Base-by-base conservation (phyloP, 495 filamentous ascomycete genomes). In the Chaetomium fimeti region DNA sequence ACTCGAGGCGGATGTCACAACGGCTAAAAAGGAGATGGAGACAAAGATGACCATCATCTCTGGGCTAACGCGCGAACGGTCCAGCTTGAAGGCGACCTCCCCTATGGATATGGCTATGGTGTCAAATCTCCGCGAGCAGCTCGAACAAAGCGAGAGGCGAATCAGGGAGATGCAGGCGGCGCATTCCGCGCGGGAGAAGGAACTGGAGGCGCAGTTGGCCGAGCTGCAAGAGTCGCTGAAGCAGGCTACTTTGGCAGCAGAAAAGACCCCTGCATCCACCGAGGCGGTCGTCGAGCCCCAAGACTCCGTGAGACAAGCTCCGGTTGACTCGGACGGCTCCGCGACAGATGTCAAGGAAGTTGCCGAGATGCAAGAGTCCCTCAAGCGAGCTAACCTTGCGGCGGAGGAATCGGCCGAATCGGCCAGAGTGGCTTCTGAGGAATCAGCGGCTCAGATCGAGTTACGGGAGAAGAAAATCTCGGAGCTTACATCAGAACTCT, bases 1-100 rank as follows among this genome's bases (percentile, higher is more conserved):
- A 56, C 81, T 98, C 12, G 94, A 98, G 72, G 86, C 85, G 7
- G 95, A 97, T 69, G 86, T 97, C 62, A 79, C 87, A 2, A 86
- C 85, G 9, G 85, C 93, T 16, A 95, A 90, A 79, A 94, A 90
- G 75, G 95, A 97, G 73, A 96, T 98, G 90, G 95, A 98, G 66
- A 86, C 83, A 61, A 98, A 98, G 83, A 89, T 90, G 77, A 89
- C 89, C 25, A 92, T 98, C 69, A 97, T 98, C 64, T 91, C 92
- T 20, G 94, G 94, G 7, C 83, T 98, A 40, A 95, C 95, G 20
- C 86, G 93, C 47, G 94, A 98, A 73, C 83, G 94, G 68, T 91
- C 91, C 3, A 92, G 90, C 74, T 85, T 97, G 77, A 91, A 92
- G 72, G 86, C 69, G 32, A 45, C 86, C 3, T 90, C 91, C 13